Conservation (phyloP, 2,329 filamentous ascomycete genomes). For the Microdochium nivale region DNA sequence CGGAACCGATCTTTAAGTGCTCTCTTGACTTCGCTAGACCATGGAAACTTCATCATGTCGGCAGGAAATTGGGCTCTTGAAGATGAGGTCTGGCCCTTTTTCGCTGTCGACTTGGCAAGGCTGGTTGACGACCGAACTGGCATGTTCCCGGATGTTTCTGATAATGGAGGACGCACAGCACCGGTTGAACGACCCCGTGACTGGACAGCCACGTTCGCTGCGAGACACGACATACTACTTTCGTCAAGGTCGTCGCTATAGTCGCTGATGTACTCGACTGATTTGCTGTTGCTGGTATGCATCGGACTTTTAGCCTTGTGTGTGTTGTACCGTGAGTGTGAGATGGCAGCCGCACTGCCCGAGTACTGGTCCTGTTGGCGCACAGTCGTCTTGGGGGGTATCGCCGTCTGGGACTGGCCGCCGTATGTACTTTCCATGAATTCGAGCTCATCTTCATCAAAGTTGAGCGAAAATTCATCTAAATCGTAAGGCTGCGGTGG, state of each 20-base stretch:
- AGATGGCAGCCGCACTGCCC: background rate
- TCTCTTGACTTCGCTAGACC: conserved; percentile 78
- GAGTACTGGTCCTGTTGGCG: background rate
- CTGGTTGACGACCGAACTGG: conserved; percentile 18
- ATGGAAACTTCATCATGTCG: conserved; percentile 57
- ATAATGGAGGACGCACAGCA: conserved; percentile 27
- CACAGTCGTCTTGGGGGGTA: background rate
- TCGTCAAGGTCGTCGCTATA: conserved; percentile 39
- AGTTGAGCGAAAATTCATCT: background rate
- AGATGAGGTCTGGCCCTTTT: conserved; percentile 19
- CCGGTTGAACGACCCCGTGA: background rate
- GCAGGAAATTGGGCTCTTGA: conserved; percentile 30
- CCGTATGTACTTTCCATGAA: background rate
- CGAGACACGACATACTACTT: conserved; percentile 30
- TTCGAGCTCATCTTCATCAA: conserved; percentile 5
- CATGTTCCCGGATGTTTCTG: conserved; percentile 40
- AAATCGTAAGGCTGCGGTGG: background rate
- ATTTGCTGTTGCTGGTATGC: conserved; percentile 11
- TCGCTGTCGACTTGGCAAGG: conserved; percentile 15
- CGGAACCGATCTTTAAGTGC: conserved; percentile 78
- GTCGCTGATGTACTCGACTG: conserved; percentile 28
- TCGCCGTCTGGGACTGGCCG: background rate
- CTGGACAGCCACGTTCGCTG: conserved; percentile 26
- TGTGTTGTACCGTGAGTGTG: conserved; percentile 2
- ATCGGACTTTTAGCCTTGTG: conserved; percentile 5